Base-by-base conservation (phyloP, 179 eudicot genomes). In the Nepenthes alata region DNA sequence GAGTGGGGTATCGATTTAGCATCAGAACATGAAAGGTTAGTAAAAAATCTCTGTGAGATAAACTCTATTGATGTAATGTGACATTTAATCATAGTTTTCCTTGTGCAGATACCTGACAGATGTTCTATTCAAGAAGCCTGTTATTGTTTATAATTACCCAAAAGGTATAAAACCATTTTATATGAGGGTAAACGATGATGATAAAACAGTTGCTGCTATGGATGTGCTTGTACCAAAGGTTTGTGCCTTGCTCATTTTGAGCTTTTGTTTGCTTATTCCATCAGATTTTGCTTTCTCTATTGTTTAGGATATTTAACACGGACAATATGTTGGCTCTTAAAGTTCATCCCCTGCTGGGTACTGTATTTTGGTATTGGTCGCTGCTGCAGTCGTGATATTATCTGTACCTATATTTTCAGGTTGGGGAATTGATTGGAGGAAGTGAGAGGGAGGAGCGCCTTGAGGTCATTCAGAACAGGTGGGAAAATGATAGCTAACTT, bases 221-320 rank as follows among this genome's bases (percentile, higher is more conserved):
- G 98, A 93, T 83, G 96, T 93, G 62, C 93, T 93, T 64, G 96
- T 93, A 16, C 98, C 98, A 2, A 93, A 89, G 98, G 98, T 89
- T 67, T 14, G 72, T 35, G 36, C 35, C 37, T 25, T 1, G 5
- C 12, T 14, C 25, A 3, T 48, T 25, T 47, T 41, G 5, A 13
- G 35, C 37, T 38, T 56, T 6, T 37, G 4, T 12, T 35, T 49
- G 38, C 50, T 37, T 64, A 44, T 12, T 47, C 35, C 57, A 3
- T n/a, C 47, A 45, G 14, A 36, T 15, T 3, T 41, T 3, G 3
- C 1, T 11, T 41, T 3, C 5, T 11, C 10, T 16, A 38, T 13
- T 10, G 11, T n/a, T 41, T 35, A 36, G 41, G 41, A 1, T 11
- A 11, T 35, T 35, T 57, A 36, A 41, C 5, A 4, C 6, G 45